Conservation (phyloP, 2,329 filamentous ascomycete genomes). For the Diaporthe longicolla region DNA sequence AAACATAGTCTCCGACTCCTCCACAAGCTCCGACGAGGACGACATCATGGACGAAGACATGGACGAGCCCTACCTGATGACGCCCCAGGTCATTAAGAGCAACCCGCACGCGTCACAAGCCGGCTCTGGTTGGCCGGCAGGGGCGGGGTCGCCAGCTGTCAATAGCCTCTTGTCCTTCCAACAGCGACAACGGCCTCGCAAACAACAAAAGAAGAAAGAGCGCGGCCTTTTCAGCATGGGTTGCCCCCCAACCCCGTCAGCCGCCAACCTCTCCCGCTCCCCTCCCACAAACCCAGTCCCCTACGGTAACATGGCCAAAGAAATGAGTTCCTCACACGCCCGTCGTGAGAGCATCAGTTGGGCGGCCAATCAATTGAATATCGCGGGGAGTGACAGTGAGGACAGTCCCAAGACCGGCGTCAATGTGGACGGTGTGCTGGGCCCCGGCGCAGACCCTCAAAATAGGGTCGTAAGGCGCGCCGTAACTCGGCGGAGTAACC, state of each 20-base stretch:
- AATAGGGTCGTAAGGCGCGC: conserved; percentile 84
- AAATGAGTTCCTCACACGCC: conserved; percentile 61
- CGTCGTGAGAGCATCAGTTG: conserved; percentile 91
- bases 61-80: conserved; percentile 85
- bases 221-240: conserved; percentile 65
- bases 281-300: conserved; percentile 68
- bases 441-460: conserved; percentile 67
- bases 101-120: conserved; percentile 48
- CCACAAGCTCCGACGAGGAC: conserved; percentile 78
- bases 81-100: conserved; percentile 81
- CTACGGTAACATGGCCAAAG: conserved; percentile 53
- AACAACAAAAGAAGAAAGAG: conserved; percentile 71
- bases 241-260: conserved; percentile 59
- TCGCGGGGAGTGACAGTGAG: conserved; percentile 85
- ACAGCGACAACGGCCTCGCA: conserved; percentile 79
- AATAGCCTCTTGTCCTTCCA: conserved; percentile 88
- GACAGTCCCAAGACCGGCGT: conserved; percentile 69
- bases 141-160: conserved; percentile 77
- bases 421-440: conserved; percentile 60
- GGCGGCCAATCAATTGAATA: conserved; percentile 89
- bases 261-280: conserved; percentile 74
- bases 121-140: conserved; percentile 55
- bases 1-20: conserved; percentile 82
- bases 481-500: conserved; percentile 89
- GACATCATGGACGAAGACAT: conserved; percentile 81